phyloP scores from a whole-genome alignment of 2,329 filamentous ascomycete species.

The Fusarium keratoplasticum region DNA sequence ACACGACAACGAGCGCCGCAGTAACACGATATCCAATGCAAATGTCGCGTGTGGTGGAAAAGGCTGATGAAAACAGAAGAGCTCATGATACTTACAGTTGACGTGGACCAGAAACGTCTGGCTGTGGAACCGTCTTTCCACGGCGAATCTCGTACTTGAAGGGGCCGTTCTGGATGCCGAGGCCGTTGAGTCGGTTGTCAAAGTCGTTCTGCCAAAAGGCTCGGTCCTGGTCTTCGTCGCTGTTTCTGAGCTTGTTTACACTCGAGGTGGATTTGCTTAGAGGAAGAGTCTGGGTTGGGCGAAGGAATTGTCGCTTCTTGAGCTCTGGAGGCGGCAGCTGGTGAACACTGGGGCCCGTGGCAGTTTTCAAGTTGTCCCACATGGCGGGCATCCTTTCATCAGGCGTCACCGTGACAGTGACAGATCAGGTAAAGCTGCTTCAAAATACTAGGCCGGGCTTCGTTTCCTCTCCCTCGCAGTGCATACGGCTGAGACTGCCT shows the following conservation, averaged over 20 bases:
- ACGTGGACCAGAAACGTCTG: constrained; percentile 27
- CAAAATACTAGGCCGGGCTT: not conserved
- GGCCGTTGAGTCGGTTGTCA: constrained; percentile 45
- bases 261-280: constrained; percentile 28
- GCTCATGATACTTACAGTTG: constrained; percentile 47
- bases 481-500: constrained; percentile 3
- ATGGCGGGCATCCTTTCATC: constrained; percentile 40
- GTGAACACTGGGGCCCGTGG: constrained; percentile 34
- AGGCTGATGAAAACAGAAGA: constrained; percentile 10
- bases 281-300: constrained; percentile 28
- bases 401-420: constrained; percentile 15
- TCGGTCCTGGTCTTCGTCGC: constrained; percentile 20
- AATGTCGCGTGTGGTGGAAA: not conserved
- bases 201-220: constrained; percentile 39
- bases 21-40: not conserved
- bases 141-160: constrained; percentile 47
- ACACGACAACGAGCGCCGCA: not conserved
- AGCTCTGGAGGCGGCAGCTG: constrained; percentile 42
- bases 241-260: constrained; percentile 24
- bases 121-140: constrained; percentile 49
- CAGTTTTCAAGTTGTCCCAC: constrained; percentile 44
- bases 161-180: constrained; percentile 45
- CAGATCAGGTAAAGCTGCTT: constrained; percentile 18
- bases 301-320: constrained; percentile 44
- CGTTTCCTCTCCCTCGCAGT: not conserved